Evolutionary conservation across 495 filamentous ascomycete species (phyloP).

Genomic region (Niebla homalea): DNA sequence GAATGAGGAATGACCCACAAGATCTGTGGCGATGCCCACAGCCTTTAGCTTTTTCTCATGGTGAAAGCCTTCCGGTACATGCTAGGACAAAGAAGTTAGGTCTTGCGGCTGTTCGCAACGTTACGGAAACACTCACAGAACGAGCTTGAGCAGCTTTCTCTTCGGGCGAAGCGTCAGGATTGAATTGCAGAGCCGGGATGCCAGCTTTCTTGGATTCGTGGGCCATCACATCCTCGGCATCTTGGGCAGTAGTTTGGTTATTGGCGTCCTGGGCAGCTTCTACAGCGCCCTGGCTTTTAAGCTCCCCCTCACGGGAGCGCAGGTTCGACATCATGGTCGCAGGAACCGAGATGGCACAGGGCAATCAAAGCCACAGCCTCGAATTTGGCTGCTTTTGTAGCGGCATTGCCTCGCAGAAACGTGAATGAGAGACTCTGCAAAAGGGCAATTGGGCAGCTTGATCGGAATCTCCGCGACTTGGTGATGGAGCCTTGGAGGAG

Average conservation of each 20-base stretch:
- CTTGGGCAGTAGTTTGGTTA: constrained; percentile 52
- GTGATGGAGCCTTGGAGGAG: too few species aligned
- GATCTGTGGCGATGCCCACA: constrained; percentile 59
- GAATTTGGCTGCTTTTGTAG: too few species aligned
- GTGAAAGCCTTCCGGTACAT: constrained; percentile 48
- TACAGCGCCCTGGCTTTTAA: constrained; percentile 64
- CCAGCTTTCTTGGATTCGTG: constrained; percentile 66
- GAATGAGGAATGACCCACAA: constrained; percentile 28
- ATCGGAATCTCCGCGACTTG: too few species aligned
- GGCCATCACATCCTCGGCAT: constrained; percentile 55
- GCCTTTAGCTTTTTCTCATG: constrained; percentile 50
- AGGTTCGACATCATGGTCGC: constrained; percentile 18
- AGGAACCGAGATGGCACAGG: too few species aligned
- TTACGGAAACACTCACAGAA: constrained; percentile 46
- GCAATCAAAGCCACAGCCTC: too few species aligned
- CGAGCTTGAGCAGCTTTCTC: constrained; percentile 68
- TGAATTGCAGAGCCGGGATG: constrained; percentile 66
- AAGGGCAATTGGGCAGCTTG: too few species aligned
- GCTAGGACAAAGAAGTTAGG: constrained; percentile 25
- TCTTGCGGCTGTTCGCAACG: neutral
- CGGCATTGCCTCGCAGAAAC: too few species aligned
- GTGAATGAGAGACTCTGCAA: too few species aligned
- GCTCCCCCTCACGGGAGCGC: constrained; percentile 35
- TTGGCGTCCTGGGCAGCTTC: constrained; percentile 45
- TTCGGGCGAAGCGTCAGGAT: constrained; percentile 72